Evolutionary conservation across 2,329 filamentous ascomycete species (phyloP).

Genomic region (Botrytis cinerea): DNA sequence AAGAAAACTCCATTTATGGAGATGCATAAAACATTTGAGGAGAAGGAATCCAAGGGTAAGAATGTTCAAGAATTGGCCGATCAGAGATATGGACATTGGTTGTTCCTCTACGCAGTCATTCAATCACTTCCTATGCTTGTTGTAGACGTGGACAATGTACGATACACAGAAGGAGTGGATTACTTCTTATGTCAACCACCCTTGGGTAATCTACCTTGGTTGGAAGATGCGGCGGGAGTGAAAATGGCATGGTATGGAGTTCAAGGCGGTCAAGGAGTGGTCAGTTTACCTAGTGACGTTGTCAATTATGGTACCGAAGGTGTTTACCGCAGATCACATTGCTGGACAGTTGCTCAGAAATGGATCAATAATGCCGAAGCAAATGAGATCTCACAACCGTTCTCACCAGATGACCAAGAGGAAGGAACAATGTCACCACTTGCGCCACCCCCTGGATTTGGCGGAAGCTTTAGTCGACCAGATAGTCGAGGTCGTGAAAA

Average conservation of each 20-base stretch:
- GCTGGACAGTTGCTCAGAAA: conserved; percentile 64
- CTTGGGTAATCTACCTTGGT: conserved; percentile 72
- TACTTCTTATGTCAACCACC: conserved; percentile 81
- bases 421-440: conserved; percentile 31
- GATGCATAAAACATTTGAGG: conserved; percentile 71
- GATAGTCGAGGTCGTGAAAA: conserved; percentile 27
- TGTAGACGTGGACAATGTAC: conserved; percentile 70
- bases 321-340: conserved; percentile 68
- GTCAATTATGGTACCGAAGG: conserved; percentile 65
- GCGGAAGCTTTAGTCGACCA: conserved; percentile 30
- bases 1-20: conserved; percentile 63
- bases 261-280: conserved; percentile 63
- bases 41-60: conserved; percentile 65
- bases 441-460: conserved; percentile 37
- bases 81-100: conserved; percentile 74
- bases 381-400: neutral
- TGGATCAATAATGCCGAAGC: conserved; percentile 47
- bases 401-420: neutral
- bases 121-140: conserved; percentile 78
- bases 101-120: conserved; percentile 77
- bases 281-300: conserved; percentile 62
- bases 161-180: conserved; percentile 70
- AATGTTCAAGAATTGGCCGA: conserved; percentile 68
- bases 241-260: conserved; percentile 75
- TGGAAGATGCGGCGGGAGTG: conserved; percentile 59